Evolutionary conservation across 2,329 filamentous ascomycete species (phyloP).

Genomic region (Hymenoscyphus scutula): DNA sequence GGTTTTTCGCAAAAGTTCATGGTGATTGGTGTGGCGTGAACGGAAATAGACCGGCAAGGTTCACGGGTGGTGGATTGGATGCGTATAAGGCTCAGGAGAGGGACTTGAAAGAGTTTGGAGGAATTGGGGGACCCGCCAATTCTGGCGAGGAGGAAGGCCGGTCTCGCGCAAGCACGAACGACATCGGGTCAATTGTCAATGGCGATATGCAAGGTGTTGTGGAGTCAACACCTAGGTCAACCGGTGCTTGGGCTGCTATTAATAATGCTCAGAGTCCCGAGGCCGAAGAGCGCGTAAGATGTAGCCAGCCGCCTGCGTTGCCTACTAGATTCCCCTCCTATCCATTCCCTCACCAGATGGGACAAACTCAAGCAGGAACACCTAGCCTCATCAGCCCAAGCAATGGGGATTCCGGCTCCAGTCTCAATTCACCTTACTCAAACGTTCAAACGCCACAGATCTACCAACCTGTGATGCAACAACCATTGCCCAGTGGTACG

Average conservation of each 20-base stretch:
- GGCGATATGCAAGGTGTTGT: conserved; percentile 36
- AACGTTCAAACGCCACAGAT: conserved; percentile 19
- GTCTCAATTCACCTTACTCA: conserved; percentile 30
- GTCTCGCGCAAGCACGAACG: conserved; percentile 33
- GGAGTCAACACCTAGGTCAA: conserved; percentile 26
- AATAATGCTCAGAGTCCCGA: conserved; percentile 29
- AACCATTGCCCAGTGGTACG: not conserved
- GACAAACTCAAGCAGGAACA: conserved; percentile 26
- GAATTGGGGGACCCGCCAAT: conserved; percentile 21
- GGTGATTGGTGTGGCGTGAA: not conserved
- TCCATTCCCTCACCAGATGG: conserved; percentile 21
- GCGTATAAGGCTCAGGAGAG: conserved; percentile 52
- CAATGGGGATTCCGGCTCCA: conserved; percentile 30
- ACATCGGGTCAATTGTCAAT: conserved; percentile 25
- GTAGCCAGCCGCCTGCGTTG: conserved; percentile 18
- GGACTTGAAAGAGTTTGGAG: conserved; percentile 54
- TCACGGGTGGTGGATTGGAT: conserved; percentile 49
- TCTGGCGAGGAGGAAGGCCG: conserved; percentile 22
- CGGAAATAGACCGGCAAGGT: not conserved
- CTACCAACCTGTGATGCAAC: not conserved
- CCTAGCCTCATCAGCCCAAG: conserved; percentile 29
- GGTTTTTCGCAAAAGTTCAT: conserved; percentile 44
- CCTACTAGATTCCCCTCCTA: conserved; percentile 16
- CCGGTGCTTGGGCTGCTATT: conserved; percentile 30
- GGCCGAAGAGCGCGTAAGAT: conserved; percentile 28